Percentiles rank a stretch among this genome's conserved stretches.
Evolutionary conservation across 1,284 basidiomycete genomes (phyloP).

Genomic region (Sanguinoderma infundibulare): DNA sequence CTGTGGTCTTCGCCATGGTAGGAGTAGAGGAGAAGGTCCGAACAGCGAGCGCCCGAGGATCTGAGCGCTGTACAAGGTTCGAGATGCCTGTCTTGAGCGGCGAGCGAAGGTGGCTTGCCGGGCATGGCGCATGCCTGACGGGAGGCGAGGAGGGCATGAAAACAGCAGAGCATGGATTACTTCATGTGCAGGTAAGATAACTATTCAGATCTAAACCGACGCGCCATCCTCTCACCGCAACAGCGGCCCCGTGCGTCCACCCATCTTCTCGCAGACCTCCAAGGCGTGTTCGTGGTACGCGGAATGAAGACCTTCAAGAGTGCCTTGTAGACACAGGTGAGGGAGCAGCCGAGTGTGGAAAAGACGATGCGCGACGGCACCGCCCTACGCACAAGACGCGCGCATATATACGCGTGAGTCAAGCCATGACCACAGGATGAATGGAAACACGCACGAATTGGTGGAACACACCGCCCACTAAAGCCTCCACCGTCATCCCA

Average conservation of each 20-base stretch:
- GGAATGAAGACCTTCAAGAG: conserved; percentile 51
- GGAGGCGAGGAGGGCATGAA: conserved; percentile 1
- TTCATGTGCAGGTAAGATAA: conserved; percentile 23
- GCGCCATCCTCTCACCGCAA: conserved; percentile 18
- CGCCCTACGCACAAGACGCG: conserved; percentile 48
- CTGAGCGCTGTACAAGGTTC: background rate
- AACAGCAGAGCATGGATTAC: conserved; percentile 22
- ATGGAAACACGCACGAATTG: conserved; percentile 67
- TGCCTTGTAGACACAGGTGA: conserved; percentile 49
- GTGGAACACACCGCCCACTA: conserved; percentile 77
- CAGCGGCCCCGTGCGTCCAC: conserved; percentile 41
- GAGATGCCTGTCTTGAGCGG: background rate
- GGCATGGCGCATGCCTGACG: background rate
- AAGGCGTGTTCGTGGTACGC: conserved; percentile 54
- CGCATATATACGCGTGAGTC: background rate
- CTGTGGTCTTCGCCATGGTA: conserved; percentile 26
- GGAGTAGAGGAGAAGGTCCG: conserved; percentile 4
- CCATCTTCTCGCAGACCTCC: conserved; percentile 50
- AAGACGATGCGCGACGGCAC: conserved; percentile 59
- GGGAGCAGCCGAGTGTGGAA: conserved; percentile 74
- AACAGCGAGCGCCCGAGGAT: background rate
- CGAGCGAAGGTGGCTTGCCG: no score
- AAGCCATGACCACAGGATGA: background rate
- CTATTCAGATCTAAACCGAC: conserved; percentile 15
- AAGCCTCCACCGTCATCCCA: conserved; percentile 74